These are phyloP conservation scores for Apostasia ramifera DNA, from an alignment of 106 monocot species.

Conservation along the genomic window DNA sequence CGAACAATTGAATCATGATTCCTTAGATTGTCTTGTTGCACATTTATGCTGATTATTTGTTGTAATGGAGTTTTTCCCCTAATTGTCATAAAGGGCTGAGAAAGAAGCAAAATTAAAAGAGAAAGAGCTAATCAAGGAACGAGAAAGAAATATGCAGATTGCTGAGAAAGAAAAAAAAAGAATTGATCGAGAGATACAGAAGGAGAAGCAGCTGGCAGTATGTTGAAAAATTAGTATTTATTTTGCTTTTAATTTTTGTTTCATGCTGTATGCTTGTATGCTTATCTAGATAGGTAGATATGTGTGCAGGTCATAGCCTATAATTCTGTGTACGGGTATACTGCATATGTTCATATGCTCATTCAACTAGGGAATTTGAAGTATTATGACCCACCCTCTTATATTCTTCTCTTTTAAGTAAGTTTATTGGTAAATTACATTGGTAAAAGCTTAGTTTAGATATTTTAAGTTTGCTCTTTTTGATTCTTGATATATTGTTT, in stretches of 20 bases:
- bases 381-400: too few species aligned
- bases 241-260: not conserved
- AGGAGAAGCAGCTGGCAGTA: constrained; percentile 54
- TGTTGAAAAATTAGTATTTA: constrained; percentile 3
- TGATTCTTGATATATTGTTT: too few species aligned
- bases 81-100: constrained; percentile 39
- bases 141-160: constrained; percentile 34
- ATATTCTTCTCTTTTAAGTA: too few species aligned
- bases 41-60: not conserved
- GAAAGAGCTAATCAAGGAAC: constrained; percentile 56
- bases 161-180: constrained; percentile 59
- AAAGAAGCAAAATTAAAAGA: constrained; percentile 53
- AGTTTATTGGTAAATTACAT: too few species aligned
- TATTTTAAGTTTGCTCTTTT: too few species aligned
- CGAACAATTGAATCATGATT: constrained; percentile 3
- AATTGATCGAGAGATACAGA: constrained; percentile 57
- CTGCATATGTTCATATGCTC: not conserved
- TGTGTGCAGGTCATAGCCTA: too few species aligned
- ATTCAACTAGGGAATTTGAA: too few species aligned
- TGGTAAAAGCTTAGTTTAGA: too few species aligned
- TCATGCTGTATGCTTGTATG: not conserved
- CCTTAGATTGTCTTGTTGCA: not conserved
- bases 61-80: not conserved
- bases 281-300: too few species aligned
- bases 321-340: too few species aligned